Percentiles rank a stretch among this genome's conserved stretches.
phyloP scores from a whole-genome alignment of 169 alveolate genomes.

The Plasmodium vivax region DNA sequence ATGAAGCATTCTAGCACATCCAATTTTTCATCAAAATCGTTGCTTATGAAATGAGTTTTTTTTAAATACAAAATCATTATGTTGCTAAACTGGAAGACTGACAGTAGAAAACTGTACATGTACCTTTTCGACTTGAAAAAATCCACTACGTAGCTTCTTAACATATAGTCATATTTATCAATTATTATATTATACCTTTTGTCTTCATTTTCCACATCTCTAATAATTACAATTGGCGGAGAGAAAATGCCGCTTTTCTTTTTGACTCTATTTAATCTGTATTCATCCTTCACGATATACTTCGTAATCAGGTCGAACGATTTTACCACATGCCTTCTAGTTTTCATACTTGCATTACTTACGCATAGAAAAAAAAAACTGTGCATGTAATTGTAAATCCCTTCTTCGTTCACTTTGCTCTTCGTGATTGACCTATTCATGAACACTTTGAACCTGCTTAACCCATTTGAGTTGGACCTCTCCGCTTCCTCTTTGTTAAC shows the following conservation, averaged over 20 bases:
- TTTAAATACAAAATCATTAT: conserved; percentile 66
- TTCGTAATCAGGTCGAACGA: conserved; percentile 27
- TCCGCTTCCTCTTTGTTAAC: neutral
- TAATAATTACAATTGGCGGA: conserved; percentile 36
- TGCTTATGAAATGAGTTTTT: conserved; percentile 23
- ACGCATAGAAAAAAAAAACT: conserved; percentile 50
- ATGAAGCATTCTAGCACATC: conserved; percentile 46
- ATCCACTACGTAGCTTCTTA: conserved; percentile 49
- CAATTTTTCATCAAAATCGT: conserved; percentile 6
- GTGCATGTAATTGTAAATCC: conserved; percentile 19
- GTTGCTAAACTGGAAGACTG: conserved; percentile 36
- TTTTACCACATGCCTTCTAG: conserved; percentile 34
- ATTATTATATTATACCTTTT: conserved; percentile 41
- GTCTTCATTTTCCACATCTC: conserved; percentile 31
- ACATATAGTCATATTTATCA: conserved; percentile 63
- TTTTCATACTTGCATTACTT: conserved; percentile 34
- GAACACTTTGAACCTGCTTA: conserved; percentile 1
- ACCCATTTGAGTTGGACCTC: neutral
- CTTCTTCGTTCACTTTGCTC: conserved; percentile 23
- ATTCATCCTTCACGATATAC: conserved; percentile 64
- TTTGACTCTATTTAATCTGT: conserved; percentile 50
- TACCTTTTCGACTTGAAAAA: conserved; percentile 35
- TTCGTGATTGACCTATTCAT: conserved; percentile 11
- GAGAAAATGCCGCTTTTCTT: conserved; percentile 42
- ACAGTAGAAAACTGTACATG: conserved; percentile 9